Percentiles rank a stretch among this genome's conserved stretches.
Conservation (phyloP, 176 grass and related monocot species). For the Eragrostis nindensis region DNA sequence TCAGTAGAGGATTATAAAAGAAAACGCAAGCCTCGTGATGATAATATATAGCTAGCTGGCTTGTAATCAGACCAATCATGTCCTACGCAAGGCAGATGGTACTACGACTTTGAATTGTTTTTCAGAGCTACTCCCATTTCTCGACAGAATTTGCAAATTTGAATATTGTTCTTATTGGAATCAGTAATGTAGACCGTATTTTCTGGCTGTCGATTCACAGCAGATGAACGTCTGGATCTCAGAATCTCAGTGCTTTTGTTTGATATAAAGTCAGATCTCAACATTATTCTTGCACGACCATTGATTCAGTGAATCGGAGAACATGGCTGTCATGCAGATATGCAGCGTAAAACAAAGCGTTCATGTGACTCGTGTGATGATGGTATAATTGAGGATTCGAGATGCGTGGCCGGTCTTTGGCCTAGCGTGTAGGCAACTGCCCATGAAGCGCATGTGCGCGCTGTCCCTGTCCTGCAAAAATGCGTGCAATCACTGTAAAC, state of each 20-base stretch:
- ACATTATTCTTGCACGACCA: not conserved
- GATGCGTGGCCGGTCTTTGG: not conserved
- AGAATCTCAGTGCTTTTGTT: conserved; percentile 20
- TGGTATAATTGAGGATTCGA: not conserved
- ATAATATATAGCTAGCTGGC: conserved; percentile 9
- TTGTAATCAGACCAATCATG: not conserved
- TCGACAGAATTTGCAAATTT: not conserved
- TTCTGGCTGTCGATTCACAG: not conserved
- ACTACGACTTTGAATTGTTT: not conserved
- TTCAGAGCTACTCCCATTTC: not conserved
- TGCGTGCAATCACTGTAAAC: not conserved
- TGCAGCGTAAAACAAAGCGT: not conserved
- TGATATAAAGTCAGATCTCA: conserved; percentile 25
- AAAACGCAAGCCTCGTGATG: not conserved
- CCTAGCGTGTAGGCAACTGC: not conserved
- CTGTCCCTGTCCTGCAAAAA: not conserved
- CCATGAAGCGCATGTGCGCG: not conserved
- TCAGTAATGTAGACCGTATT: not conserved
- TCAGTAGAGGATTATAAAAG: not conserved
- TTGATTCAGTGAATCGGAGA: not conserved
- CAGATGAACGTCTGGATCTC: not conserved
- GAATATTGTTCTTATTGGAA: not conserved
- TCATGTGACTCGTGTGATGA: conserved; percentile 11
- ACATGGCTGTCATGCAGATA: not conserved
- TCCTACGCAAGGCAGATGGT: not conserved